Percentiles rank a stretch among this genome's conserved stretches.
These are phyloP conservation scores for Microbotryum violaceum DNA, from an alignment of 1,284 basidiomycete genomes.

Conservation along the genomic window DNA sequence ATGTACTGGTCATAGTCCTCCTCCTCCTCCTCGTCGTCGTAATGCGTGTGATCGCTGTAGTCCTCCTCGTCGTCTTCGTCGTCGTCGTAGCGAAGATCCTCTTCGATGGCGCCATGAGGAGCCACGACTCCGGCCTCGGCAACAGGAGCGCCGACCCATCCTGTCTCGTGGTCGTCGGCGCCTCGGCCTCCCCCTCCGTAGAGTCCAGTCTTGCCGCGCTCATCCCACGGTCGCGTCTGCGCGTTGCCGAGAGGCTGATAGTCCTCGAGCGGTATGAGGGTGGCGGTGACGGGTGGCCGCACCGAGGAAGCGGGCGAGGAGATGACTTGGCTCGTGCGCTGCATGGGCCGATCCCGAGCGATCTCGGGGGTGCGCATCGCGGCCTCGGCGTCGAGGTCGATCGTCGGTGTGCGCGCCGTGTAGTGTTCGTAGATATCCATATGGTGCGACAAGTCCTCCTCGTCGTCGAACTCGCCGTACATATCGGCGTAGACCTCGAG, in stretches of 20 bases:
- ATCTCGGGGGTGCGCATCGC: background rate
- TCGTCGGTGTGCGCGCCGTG: background rate
- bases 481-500: conserved; percentile 24
- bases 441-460: background rate
- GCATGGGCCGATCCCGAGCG: background rate
- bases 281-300: background rate
- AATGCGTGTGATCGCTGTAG: too few relatives aligned
- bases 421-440: background rate
- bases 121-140: background rate
- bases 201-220: conserved; percentile 25
- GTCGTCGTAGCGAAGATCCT: conserved; percentile 14
- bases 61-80: background rate
- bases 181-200: conserved; percentile 30
- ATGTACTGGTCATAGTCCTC: too few relatives aligned
- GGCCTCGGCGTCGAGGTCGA: background rate
- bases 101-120: conserved; percentile 9
- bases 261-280: background rate
- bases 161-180: conserved; percentile 28
- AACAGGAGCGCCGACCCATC: conserved; percentile 17
- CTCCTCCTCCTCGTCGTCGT: too few relatives aligned
- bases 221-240: conserved; percentile 18
- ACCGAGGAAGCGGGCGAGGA: background rate
- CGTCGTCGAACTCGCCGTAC: conserved; percentile 13
- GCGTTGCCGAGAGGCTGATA: background rate
- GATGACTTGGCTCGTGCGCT: background rate